A percentile compares a stretch with the other conserved stretches of the same genome.
Conservation (phyloP, 352 stramenopile genomes). For the Phytophthora europaea region DNA sequence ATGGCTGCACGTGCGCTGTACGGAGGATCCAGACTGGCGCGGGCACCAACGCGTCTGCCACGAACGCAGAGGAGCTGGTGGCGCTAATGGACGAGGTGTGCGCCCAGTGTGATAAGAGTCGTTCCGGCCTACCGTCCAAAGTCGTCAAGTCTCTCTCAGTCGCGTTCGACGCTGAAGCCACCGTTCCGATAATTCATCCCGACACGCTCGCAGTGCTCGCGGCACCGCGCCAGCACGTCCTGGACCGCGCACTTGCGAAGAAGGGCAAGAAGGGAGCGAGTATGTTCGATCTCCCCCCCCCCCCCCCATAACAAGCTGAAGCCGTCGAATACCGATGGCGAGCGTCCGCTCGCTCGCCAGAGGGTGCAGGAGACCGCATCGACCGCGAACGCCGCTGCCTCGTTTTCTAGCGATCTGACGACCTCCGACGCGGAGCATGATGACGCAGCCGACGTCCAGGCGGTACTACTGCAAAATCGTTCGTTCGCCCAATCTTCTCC, state of each 20-base stretch:
- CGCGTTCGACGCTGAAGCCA: neutral
- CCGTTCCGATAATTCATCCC: neutral
- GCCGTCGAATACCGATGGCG: neutral
- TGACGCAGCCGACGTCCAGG: too few relatives aligned
- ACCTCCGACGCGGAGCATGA: neutral
- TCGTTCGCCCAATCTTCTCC: too few relatives aligned
- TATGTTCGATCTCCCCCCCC: neutral
- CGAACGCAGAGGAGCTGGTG: slow-evolving; percentile 7
- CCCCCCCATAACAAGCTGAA: neutral
- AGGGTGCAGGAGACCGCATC: neutral
- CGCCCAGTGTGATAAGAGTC: neutral
- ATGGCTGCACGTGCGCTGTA: neutral
- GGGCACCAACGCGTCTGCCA: neutral
- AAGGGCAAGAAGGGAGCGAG: neutral
- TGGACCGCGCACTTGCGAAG: slow-evolving; percentile 5
- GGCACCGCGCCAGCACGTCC: slow-evolving; percentile 4
- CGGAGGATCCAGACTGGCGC: neutral
- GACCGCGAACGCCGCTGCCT: too few relatives aligned
- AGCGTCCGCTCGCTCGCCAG: neutral
- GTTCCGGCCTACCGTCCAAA: neutral
- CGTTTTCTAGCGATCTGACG: neutral
- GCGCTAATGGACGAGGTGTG: neutral
- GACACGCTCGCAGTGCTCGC: slow-evolving; percentile 2
- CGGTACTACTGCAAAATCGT: too few relatives aligned
- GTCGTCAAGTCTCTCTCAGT: slow-evolving; percentile 2